Conservation (phyloP, 1,139 yeast genomes). For the Casaregolazyma suthepensis region DNA sequence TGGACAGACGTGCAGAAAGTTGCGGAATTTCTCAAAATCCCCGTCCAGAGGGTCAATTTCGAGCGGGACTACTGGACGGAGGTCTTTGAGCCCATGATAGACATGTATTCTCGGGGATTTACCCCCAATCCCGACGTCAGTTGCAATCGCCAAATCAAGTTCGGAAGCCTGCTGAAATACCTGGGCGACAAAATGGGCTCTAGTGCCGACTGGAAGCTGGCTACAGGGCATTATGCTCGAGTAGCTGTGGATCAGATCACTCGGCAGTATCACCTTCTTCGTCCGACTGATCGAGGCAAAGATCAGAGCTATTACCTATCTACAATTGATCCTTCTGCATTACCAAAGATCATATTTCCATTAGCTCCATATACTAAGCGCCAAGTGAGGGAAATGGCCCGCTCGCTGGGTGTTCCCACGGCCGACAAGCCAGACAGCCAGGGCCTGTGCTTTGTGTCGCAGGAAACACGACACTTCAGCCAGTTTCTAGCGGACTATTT, state of each 20-base stretch:
- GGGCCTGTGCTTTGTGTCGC: slow-evolving; percentile 88
- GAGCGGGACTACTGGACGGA: slow-evolving; percentile 89
- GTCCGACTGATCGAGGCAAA: slow-evolving; percentile 57
- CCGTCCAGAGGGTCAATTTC: slow-evolving; percentile 72
- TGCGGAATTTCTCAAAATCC: slow-evolving; percentile 54
- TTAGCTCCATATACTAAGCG: slow-evolving; percentile 74
- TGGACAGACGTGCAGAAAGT: slow-evolving; percentile 78
- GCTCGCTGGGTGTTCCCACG: slow-evolving; percentile 47
- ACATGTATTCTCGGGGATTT: slow-evolving; percentile 57
- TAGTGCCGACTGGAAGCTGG: slow-evolving; percentile 65
- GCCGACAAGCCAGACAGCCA: slow-evolving; percentile 86
- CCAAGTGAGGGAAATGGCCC: slow-evolving; percentile 63
- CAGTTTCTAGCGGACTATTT: slow-evolving; percentile 73
- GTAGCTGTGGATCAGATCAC: slow-evolving; percentile 36
- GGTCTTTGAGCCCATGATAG: slow-evolving; percentile 89
- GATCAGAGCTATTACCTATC: slow-evolving; percentile 92
- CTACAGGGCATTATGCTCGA: slow-evolving; percentile 89
- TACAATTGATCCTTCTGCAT: slow-evolving; percentile 45
- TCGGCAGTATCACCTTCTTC: slow-evolving; percentile 43
- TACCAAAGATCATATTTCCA: slow-evolving; percentile 62
- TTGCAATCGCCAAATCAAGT: slow-evolving; percentile 80
- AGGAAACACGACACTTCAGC: slow-evolving; percentile 58
- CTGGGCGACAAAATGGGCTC: slow-evolving; percentile 29
- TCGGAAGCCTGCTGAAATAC: slow-evolving; percentile 65
- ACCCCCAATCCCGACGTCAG: slow-evolving; percentile 96